Evolutionary conservation across 352 stramenopile genomes (phyloP).

Genomic region (Detonula confervacea): DNA sequence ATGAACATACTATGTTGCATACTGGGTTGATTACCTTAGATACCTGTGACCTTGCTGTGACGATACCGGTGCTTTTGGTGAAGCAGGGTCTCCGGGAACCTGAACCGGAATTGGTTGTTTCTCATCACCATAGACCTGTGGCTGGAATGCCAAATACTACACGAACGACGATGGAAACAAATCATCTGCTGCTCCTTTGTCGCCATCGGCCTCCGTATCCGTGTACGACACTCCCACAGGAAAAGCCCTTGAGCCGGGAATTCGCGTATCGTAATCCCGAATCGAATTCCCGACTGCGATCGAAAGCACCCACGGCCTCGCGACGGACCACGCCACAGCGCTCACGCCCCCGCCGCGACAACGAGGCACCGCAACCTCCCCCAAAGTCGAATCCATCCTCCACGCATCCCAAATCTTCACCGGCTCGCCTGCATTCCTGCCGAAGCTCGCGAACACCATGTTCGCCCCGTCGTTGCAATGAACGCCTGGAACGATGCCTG

Average conservation of each 20-base stretch:
- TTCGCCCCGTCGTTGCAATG: no score
- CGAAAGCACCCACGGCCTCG: constrained; percentile 56
- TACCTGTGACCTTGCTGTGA: no score
- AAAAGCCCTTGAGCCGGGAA: constrained; percentile 50
- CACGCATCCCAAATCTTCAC: constrained; percentile 81
- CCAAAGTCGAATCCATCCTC: constrained; percentile 63
- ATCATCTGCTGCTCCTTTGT: constrained; percentile 31
- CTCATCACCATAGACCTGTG: no score
- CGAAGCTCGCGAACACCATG: constrained; percentile 75
- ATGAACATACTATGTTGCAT: no score
- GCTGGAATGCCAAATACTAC: constrained; percentile 54
- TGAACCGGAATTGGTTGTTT: no score
- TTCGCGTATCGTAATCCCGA: constrained; percentile 67
- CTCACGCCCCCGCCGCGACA: constrained; percentile 31
- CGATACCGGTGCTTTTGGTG: no score
- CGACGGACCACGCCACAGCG: constrained; percentile 57
- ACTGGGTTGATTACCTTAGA: no score
- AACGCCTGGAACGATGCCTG: constrained; percentile 67
- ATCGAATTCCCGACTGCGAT: constrained; percentile 65
- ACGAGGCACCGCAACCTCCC: constrained; percentile 59
- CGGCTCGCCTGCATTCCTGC: constrained; percentile 60
- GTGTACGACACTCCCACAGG: constrained; percentile 51
- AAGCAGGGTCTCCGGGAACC: no score
- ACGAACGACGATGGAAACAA: no score
- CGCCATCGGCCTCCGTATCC: neutral